These are phyloP conservation scores for Fusarium albosuccineum DNA, from an alignment of 2,329 filamentous ascomycete genomes.

Conservation along the genomic window DNA sequence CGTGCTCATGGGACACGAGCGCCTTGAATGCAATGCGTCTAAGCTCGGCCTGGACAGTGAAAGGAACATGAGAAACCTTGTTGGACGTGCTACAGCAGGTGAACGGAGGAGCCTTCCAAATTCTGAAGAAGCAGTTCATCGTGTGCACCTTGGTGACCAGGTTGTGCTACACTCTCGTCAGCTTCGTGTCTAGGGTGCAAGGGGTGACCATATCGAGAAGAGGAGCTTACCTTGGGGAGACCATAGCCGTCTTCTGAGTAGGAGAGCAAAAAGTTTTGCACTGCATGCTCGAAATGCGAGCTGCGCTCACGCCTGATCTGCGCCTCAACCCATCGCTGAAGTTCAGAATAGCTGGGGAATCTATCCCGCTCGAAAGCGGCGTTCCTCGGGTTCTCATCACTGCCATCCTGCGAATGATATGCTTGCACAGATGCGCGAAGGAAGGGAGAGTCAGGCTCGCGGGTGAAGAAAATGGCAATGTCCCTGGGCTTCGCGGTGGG, in stretches of 20 bases:
- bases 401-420: slow-evolving; percentile 51
- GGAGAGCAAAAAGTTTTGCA: slow-evolving; percentile 55
- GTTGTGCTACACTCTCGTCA: slow-evolving; percentile 52
- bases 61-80: slow-evolving; percentile 53
- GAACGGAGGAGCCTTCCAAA: slow-evolving; percentile 61
- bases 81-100: slow-evolving; percentile 56
- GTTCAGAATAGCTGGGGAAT: slow-evolving; percentile 52
- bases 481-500: slow-evolving; percentile 53
- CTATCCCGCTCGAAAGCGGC: slow-evolving; percentile 54
- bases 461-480: slow-evolving; percentile 54
- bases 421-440: slow-evolving; percentile 56
- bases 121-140: slow-evolving; percentile 64
- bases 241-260: slow-evolving; percentile 53
- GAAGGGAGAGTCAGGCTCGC: slow-evolving; percentile 53
- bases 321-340: slow-evolving; percentile 55
- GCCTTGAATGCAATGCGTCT: slow-evolving; percentile 55
- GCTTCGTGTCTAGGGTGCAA: slow-evolving; percentile 10
- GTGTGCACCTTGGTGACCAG: slow-evolving; percentile 59
- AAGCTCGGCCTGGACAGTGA: slow-evolving; percentile 57
- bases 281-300: slow-evolving; percentile 49
- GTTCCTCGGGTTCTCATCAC: slow-evolving; percentile 51
- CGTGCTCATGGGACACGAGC: slow-evolving; percentile 54
- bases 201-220: slow-evolving; percentile 13
- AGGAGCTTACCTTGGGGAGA: slow-evolving; percentile 55
- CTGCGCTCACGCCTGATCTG: slow-evolving; percentile 53